Percentiles rank a stretch among this genome's conserved stretches.
phyloP scores from a whole-genome alignment of 2,329 filamentous ascomycete species.

The Verticillium isaacii region DNA sequence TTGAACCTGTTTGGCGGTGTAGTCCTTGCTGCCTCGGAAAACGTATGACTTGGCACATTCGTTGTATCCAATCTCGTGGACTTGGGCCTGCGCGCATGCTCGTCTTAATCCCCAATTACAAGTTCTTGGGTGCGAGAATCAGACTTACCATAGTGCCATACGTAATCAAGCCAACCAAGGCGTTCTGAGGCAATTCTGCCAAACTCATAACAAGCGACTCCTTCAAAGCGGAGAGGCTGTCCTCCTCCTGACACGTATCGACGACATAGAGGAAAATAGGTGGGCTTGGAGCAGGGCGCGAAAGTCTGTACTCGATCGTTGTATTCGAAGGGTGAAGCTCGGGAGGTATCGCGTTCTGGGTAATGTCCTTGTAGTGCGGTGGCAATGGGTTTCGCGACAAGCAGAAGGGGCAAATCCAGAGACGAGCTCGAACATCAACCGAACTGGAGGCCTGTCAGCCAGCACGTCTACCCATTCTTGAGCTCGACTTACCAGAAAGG shows the following conservation, averaged over 20 bases:
- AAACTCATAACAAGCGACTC: conserved; percentile 84
- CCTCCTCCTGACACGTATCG: conserved; percentile 84
- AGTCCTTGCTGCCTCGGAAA: conserved; percentile 96
- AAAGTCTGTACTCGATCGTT: conserved; percentile 84
- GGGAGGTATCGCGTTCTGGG: conserved; percentile 73
- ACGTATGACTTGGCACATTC: conserved; percentile 99
- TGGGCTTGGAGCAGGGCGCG: conserved; percentile 75
- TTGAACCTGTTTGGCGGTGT: conserved; percentile 97
- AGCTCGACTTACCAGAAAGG: conserved; percentile 78
- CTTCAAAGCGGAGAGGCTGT: conserved; percentile 76
- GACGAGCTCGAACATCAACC: conserved; percentile 75
- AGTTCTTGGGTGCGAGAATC: neutral
- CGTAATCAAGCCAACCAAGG: conserved; percentile 77
- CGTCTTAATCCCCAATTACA: neutral
- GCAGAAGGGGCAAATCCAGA: conserved; percentile 90
- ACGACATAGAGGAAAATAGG: conserved; percentile 86
- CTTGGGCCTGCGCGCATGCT: conserved; percentile 63
- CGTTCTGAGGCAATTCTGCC: conserved; percentile 74
- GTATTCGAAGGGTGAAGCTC: conserved; percentile 79
- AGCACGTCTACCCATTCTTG: neutral
- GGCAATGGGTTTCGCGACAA: conserved; percentile 78
- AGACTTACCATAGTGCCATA: conserved; percentile 82
- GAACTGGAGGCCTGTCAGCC: conserved; percentile 47
- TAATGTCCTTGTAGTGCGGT: conserved; percentile 87
- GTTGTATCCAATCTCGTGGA: conserved; percentile 96